phyloP scores from a whole-genome alignment of 805 yeast species.

The Ogataea pilisensis region DNA sequence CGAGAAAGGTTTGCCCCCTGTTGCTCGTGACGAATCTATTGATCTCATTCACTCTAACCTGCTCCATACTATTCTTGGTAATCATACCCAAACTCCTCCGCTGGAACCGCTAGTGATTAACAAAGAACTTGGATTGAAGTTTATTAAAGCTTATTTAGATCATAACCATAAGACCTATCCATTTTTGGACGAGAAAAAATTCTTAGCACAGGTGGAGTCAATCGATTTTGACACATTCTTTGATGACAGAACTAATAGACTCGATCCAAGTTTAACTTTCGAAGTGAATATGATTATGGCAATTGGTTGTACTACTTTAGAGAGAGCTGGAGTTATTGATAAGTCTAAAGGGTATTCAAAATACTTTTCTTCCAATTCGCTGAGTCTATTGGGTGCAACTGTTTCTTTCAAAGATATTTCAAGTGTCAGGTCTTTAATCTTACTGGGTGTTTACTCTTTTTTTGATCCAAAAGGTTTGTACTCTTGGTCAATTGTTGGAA shows the following conservation, averaged over 20 bases:
- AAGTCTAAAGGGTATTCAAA: conserved; percentile 36
- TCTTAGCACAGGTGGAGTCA: conserved; percentile 28
- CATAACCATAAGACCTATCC: conserved; percentile 43
- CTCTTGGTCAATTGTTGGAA: conserved; percentile 51
- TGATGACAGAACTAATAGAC: conserved; percentile 5
- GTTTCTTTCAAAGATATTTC: conserved; percentile 37
- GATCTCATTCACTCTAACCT: conserved; percentile 13
- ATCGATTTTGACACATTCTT: conserved; percentile 20
- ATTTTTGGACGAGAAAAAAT: conserved; percentile 37
- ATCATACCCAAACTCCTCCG: conserved; percentile 25
- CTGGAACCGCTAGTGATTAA: conserved; percentile 24
- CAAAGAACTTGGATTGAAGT: conserved; percentile 27
- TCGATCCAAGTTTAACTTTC: conserved; percentile 33
- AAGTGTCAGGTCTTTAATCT: conserved; percentile 38
- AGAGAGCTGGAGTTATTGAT: conserved; percentile 35
- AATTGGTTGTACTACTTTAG: conserved; percentile 49
- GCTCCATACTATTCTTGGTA: conserved; percentile 22
- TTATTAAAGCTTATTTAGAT: conserved; percentile 41
- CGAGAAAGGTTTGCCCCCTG: neutral
- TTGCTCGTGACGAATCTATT: conserved; percentile 3
- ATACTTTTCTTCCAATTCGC: conserved; percentile 38
- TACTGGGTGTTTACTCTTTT: conserved; percentile 47
- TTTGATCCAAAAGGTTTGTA: conserved; percentile 47
- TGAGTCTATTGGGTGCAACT: conserved; percentile 36
- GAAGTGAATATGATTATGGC: conserved; percentile 51